A percentile compares a stretch with the other conserved stretches of the same genome.
phyloP scores from a whole-genome alignment of 345 rosid genomes.

The Geranium rotundifolium region DNA sequence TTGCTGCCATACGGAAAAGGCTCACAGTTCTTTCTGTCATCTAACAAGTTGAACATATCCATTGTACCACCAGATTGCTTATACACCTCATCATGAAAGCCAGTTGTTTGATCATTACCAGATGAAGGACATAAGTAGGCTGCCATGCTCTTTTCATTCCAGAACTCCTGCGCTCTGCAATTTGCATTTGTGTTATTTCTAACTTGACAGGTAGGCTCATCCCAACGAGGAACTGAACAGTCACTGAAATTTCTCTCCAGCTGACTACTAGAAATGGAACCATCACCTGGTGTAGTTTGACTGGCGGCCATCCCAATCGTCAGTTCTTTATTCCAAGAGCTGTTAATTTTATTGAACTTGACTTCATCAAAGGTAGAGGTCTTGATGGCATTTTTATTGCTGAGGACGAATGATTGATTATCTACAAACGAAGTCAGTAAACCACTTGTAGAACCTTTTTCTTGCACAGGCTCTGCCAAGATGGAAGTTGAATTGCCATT shows the following conservation, averaged over 20 bases:
- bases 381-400: conserved; percentile 6
- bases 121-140: conserved; percentile 11
- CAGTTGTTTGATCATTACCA: conserved; percentile 16
- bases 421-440: conserved; percentile 10
- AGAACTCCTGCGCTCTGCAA: conserved; percentile 4
- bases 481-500: conserved; percentile 9
- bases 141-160: conserved; percentile 15
- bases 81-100: neutral
- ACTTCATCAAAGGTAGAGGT: conserved; percentile 8
- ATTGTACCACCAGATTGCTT: conserved; percentile 12
- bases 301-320: conserved; percentile 9
- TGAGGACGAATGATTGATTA: conserved; percentile 4
- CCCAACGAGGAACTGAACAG: conserved; percentile 7
- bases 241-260: conserved; percentile 5
- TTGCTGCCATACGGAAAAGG: neutral
- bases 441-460: conserved; percentile 8
- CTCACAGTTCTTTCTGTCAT: conserved; percentile 10
- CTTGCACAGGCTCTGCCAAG: conserved; percentile 2
- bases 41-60: conserved; percentile 7
- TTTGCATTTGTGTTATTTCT: conserved; percentile 3
- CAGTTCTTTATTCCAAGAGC: conserved; percentile 13
- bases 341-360: conserved; percentile 5
- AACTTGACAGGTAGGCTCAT: conserved; percentile 8
- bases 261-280: conserved; percentile 5
- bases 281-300: neutral